Conservation (phyloP, 768 basidiomycete genomes). For the Auricularia auricula-judae region DNA sequence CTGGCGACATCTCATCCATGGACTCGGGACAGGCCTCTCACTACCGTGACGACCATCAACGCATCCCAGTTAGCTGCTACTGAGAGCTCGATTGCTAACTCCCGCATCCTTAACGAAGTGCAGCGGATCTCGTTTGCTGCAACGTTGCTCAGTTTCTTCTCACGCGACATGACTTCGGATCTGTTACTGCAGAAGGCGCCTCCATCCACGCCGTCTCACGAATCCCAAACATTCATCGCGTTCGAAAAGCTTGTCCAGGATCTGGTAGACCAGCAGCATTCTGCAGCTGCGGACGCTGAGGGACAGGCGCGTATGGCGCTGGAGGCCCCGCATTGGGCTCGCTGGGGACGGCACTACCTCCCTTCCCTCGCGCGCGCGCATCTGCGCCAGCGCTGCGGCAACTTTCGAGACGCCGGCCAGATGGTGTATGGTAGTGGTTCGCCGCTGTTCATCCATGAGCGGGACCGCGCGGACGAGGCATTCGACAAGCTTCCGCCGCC, state of each 20-base stretch:
- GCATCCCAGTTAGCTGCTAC: background rate
- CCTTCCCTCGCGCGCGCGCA: slow-evolving; percentile 10
- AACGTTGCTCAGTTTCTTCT: background rate
- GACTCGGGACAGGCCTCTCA: background rate
- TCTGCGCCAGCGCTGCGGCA: slow-evolving; percentile 9
- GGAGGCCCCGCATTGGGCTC: background rate
- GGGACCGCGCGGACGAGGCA: slow-evolving; percentile 7
- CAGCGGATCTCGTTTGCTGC: background rate
- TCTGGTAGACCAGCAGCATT: background rate
- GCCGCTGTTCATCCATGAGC: slow-evolving; percentile 4
- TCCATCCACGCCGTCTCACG: background rate
- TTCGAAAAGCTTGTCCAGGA: background rate
- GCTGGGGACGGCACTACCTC: slow-evolving; percentile 12
- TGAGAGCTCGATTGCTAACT: background rate
- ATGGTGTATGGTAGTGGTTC: slow-evolving; percentile 8
- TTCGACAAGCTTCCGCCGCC: slow-evolving; percentile 12
- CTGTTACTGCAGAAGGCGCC: background rate
- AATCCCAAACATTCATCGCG: background rate
- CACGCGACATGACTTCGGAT: background rate
- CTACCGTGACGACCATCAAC: background rate
- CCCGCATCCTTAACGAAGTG: background rate
- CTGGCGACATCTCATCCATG: background rate
- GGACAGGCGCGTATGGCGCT: background rate
- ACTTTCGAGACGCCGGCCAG: slow-evolving; percentile 12
- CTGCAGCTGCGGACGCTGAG: background rate